phyloP scores from a whole-genome alignment of 1,284 basidiomycete genomes.

The Trichosporon inkin region DNA sequence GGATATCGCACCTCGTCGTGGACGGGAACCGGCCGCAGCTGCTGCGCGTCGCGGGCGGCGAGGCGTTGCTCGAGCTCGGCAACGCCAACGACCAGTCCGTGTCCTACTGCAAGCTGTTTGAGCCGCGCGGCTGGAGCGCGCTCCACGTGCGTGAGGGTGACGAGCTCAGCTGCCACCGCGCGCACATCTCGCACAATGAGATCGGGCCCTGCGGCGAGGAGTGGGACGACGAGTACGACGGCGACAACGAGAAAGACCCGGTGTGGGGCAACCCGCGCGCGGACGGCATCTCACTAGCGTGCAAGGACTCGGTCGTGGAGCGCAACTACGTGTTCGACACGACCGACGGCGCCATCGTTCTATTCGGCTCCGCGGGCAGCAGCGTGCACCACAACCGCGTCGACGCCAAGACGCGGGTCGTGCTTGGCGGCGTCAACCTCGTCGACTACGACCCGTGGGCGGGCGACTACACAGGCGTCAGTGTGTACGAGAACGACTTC shows the following conservation, averaged over 20 bases:
- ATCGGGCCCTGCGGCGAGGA: conserved; percentile 52
- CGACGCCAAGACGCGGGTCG: conserved; percentile 45
- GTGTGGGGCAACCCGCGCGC: conserved; percentile 47
- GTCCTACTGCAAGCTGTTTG: conserved; percentile 45
- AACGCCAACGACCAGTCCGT: conserved; percentile 48
- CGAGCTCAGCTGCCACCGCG: conserved; percentile 42
- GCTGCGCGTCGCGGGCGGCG: conserved; percentile 44
- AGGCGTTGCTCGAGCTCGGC: conserved; percentile 47
- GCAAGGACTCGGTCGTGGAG: conserved; percentile 48
- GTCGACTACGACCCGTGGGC: conserved; percentile 51
- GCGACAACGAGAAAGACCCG: conserved; percentile 35
- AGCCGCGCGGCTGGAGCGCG: conserved; percentile 51
- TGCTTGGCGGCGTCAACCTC: conserved; percentile 50
- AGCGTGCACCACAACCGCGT: conserved; percentile 45
- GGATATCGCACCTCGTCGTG: conserved; percentile 43
- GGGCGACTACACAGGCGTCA: conserved; percentile 47
- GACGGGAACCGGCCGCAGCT: conserved; percentile 50
- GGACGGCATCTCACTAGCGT: conserved; percentile 51
- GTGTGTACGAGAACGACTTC: conserved; percentile 47
- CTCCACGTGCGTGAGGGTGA: conserved; percentile 51
- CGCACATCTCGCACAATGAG: conserved; percentile 42
- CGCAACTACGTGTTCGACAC: conserved; percentile 49
- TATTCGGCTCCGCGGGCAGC: conserved; percentile 48
- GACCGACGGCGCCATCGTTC: conserved; percentile 51
- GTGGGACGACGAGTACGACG: conserved; percentile 52